Conservation (phyloP, 768 basidiomycete species). For the Phlebiopsis flavidoalba region DNA sequence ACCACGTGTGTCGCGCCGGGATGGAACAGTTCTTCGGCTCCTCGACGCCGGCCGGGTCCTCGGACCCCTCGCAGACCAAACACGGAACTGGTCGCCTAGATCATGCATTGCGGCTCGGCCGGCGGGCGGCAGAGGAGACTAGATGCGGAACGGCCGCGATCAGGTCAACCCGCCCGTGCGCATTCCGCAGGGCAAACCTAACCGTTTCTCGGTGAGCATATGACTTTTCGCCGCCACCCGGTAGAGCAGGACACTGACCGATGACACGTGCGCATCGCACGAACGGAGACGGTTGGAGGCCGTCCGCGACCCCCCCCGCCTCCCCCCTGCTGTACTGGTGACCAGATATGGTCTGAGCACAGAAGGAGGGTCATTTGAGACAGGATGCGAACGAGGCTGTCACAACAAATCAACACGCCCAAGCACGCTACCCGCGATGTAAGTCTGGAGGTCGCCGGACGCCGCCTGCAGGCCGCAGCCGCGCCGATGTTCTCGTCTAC, state of each 20-base stretch:
- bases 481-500: slow-evolving; percentile 59
- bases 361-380: slow-evolving; percentile 14
- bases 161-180: neutral
- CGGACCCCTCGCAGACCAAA: slow-evolving; percentile 94
- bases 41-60: slow-evolving; percentile 68
- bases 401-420: slow-evolving; percentile 33
- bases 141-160: slow-evolving; percentile 40
- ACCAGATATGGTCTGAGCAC: slow-evolving; percentile 59
- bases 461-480: slow-evolving; percentile 60
- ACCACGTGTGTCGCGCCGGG: slow-evolving; percentile 86
- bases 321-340: slow-evolving; percentile 85
- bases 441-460: slow-evolving; percentile 75
- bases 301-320: no score
- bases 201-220: slow-evolving; percentile 97
- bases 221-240: slow-evolving; percentile 95
- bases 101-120: no score
- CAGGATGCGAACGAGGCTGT: neutral
- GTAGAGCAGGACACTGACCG: slow-evolving; percentile 97
- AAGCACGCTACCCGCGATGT: no score
- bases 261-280: slow-evolving; percentile 94
- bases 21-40: slow-evolving; percentile 67
- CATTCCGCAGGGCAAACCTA: neutral
- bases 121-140: slow-evolving; percentile 93
- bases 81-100: no score
- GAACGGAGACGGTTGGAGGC: slow-evolving; percentile 79